Evolutionary conservation across 148 eudicot species (phyloP).

Genomic region (Fagopyrum homotropicum): DNA sequence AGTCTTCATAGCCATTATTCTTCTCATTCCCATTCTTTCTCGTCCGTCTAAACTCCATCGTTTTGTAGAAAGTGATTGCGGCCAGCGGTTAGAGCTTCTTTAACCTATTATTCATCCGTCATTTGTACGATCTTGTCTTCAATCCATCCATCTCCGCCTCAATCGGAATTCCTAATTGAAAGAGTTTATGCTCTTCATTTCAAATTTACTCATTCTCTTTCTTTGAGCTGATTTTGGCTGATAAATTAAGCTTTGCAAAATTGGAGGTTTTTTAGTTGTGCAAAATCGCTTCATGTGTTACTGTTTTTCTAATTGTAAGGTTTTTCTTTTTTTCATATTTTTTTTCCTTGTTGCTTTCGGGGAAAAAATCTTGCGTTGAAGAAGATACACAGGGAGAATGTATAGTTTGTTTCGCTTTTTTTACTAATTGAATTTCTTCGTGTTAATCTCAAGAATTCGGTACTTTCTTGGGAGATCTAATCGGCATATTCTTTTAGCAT

Average conservation of each 20-base stretch:
- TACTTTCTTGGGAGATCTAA: neutral
- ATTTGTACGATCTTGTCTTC: neutral
- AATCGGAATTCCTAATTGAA: neutral
- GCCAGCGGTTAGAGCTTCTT: no score
- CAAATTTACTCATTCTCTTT: neutral
- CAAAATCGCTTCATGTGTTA: neutral
- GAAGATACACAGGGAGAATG: neutral
- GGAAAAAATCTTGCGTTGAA: neutral
- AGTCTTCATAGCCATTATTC: no score
- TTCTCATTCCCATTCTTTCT: no score
- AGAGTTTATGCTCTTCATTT: neutral
- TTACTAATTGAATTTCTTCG: neutral
- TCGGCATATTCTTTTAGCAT: neutral
- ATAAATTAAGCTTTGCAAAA: neutral
- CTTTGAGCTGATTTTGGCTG: neutral
- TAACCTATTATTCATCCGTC: neutral
- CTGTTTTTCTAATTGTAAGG: constrained; percentile 2
- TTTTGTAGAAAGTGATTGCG: no score
- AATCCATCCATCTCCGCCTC: constrained; percentile 4
- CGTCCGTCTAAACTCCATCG: no score
- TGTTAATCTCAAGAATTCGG: neutral
- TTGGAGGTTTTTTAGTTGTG: neutral
- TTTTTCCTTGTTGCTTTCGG: neutral
- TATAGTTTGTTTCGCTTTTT: neutral
- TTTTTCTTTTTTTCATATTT: neutral